These are phyloP conservation scores for Apiospora phragmitis DNA, from an alignment of 2,329 filamentous ascomycete genomes.

Conservation along the genomic window DNA sequence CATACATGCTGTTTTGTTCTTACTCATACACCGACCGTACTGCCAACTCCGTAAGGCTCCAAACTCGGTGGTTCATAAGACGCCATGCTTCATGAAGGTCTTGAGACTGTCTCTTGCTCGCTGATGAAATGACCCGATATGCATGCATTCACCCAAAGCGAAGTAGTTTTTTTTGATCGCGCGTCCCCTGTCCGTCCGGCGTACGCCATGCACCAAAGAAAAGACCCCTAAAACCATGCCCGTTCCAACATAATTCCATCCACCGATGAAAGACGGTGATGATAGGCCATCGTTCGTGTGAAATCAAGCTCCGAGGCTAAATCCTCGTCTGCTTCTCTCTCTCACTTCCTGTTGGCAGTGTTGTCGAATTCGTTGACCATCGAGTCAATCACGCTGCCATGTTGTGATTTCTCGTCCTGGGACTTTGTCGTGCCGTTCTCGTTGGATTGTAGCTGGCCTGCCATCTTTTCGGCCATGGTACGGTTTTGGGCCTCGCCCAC, in stretches of 20 bases:
- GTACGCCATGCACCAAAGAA: slow-evolving; percentile 1
- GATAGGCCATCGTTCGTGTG: not conserved
- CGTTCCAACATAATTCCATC: not conserved
- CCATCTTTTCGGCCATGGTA: slow-evolving; percentile 52
- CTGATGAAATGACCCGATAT: not conserved
- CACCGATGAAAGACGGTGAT: not conserved
- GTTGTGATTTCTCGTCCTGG: slow-evolving; percentile 9
- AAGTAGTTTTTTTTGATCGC: not conserved
- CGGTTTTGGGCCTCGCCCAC: slow-evolving; percentile 79
- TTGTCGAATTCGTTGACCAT: slow-evolving; percentile 35
- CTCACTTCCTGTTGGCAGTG: slow-evolving; percentile 18
- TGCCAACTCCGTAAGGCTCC: not conserved
- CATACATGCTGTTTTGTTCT: not conserved
- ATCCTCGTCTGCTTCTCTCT: not conserved
- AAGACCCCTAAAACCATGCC: not conserved
- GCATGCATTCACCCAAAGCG: not conserved
- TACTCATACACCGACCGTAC: not conserved
- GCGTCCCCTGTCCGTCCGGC: not conserved
- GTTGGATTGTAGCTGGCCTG: slow-evolving; percentile 18
- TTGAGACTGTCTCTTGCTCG: not conserved
- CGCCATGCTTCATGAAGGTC: not conserved
- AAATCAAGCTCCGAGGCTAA: not conserved
- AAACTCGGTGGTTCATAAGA: not conserved
- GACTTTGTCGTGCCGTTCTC: slow-evolving; percentile 15
- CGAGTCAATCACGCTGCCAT: slow-evolving; percentile 27